Conservation (phyloP, 1,284 basidiomycete genomes). For the Volvariella surrecta region DNA sequence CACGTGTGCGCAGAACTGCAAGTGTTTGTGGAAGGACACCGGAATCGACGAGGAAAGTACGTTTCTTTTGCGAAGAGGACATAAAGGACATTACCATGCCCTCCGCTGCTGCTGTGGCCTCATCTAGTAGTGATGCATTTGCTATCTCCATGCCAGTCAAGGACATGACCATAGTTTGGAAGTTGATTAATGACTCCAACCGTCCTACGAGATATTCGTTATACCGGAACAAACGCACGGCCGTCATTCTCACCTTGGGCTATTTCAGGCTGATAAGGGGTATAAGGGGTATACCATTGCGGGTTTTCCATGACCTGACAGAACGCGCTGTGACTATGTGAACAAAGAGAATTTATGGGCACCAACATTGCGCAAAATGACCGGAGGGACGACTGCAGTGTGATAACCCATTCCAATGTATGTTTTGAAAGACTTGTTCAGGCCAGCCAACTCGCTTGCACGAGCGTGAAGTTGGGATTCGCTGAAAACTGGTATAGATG, state of each 20-base stretch:
- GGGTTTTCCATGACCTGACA: constrained; percentile 89
- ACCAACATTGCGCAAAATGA: constrained; percentile 85
- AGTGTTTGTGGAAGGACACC: constrained; percentile 84
- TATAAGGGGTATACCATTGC: constrained; percentile 98
- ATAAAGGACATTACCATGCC: constrained; percentile 84
- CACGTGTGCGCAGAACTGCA: constrained; percentile 79
- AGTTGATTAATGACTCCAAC: constrained; percentile 95
- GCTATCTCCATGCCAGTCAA: constrained; percentile 93
- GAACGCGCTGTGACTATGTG: constrained; percentile 7
- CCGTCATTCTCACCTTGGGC: constrained; percentile 63
- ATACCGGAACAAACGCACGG: constrained; percentile 11
- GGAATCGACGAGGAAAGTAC: constrained; percentile 78
- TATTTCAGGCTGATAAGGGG: constrained; percentile 90
- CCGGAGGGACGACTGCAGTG: constrained; percentile 87
- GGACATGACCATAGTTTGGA: constrained; percentile 94
- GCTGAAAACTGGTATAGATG: constrained; percentile 67
- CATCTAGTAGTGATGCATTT: constrained; percentile 88
- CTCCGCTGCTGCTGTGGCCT: constrained; percentile 90
- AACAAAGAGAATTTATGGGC: constrained; percentile 5
- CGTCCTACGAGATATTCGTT: constrained; percentile 48
- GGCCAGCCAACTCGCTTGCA: constrained; percentile 67
- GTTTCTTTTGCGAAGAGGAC: constrained; percentile 63
- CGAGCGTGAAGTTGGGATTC: constrained; percentile 81
- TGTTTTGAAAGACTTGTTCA: constrained; percentile 83
- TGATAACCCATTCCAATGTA: constrained; percentile 99